Evolutionary conservation across 352 stramenopile genomes (phyloP).

Genomic region (Phytopythium delawarense): DNA sequence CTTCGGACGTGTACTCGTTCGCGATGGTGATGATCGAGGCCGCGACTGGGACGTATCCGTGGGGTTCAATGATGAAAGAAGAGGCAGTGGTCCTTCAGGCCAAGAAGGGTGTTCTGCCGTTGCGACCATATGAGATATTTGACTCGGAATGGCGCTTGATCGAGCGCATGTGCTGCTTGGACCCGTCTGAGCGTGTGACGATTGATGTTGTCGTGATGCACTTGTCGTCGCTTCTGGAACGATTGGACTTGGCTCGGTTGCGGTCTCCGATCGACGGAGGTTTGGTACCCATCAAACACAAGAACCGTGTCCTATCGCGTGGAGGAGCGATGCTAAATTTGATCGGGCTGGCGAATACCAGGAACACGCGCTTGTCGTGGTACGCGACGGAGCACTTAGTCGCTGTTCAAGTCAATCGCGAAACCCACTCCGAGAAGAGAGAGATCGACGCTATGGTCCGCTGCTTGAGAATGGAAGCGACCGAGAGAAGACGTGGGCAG

Average conservation of each 20-base stretch:
- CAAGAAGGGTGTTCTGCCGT: slow-evolving; percentile 17
- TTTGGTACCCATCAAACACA: background rate
- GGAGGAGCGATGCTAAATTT: background rate
- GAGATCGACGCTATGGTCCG: background rate
- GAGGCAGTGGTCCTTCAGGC: slow-evolving; percentile 14
- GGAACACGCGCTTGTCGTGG: background rate
- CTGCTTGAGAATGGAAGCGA: background rate
- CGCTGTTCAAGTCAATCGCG: background rate
- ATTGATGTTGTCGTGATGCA: slow-evolving; percentile 14
- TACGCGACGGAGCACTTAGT: background rate
- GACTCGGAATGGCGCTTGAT: slow-evolving; percentile 33
- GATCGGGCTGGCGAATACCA: background rate
- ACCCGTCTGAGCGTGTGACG: slow-evolving; percentile 17
- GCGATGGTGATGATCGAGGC: slow-evolving; percentile 40
- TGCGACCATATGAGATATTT: slow-evolving; percentile 17
- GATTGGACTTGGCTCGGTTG: background rate
- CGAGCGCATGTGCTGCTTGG: background rate
- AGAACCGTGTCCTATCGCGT: background rate
- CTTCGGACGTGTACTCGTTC: slow-evolving; percentile 35
- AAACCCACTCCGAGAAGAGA: background rate
- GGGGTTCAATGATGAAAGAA: slow-evolving; percentile 14
- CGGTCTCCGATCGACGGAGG: background rate
- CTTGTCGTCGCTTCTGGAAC: background rate
- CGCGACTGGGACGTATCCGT: slow-evolving; percentile 20
- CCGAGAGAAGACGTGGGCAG: background rate